These are phyloP conservation scores for Monosporozyma servazzii DNA, from an alignment of 805 yeast species.

Conservation along the genomic window DNA sequence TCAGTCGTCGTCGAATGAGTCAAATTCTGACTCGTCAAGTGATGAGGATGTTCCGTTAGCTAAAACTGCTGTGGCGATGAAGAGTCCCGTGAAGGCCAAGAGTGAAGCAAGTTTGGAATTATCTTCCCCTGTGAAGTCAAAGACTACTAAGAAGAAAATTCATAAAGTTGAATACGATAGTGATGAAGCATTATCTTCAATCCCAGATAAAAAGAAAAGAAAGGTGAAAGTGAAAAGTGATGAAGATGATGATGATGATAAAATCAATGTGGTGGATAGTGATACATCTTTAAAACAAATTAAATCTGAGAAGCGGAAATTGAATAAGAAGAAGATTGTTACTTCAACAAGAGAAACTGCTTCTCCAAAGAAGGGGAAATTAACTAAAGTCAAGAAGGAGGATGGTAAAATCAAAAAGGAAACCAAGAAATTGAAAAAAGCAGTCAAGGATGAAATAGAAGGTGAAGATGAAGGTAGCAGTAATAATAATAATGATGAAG, in stretches of 20 bases:
- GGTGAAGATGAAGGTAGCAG: conserved; percentile 8
- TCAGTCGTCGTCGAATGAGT: neutral
- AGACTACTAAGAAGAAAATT: neutral
- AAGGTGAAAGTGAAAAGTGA: neutral
- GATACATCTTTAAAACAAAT: neutral
- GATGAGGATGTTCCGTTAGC: neutral
- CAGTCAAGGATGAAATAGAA: neutral
- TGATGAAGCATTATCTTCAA: conserved; percentile 1
- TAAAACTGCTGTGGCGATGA: neutral
- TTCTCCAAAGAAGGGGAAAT: neutral
- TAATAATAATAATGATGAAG: conserved; percentile 14
- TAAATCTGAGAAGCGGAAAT: neutral
- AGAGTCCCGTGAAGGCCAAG: neutral
- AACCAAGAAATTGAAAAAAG: neutral
- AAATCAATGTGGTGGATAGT: neutral
- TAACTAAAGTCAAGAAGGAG: neutral
- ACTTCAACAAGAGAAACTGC: neutral
- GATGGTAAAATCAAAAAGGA: neutral
- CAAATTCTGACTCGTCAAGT: neutral
- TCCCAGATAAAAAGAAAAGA: conserved; percentile 2
- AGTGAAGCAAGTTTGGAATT: neutral
- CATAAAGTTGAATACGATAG: neutral
- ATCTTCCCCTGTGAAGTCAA: neutral
- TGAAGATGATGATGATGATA: neutral
- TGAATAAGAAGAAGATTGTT: neutral